A percentile compares a stretch with the other conserved stretches of the same genome.
Evolutionary conservation across 371 early-diverging fungal species (phyloP).

Genomic region (Choanephora cucurbitarum): DNA sequence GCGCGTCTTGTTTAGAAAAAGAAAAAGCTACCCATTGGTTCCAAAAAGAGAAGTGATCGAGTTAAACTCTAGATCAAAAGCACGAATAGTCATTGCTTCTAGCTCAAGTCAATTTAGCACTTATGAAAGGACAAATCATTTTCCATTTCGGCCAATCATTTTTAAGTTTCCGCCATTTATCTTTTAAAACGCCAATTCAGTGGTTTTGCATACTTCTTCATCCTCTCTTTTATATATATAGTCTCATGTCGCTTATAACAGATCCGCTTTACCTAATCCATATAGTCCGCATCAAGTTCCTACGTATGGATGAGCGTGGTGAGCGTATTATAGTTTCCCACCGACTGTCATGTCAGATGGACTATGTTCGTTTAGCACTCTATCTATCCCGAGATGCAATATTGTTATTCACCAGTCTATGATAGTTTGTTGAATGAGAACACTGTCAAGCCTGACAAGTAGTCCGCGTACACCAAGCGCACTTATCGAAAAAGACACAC

Average conservation of each 20-base stretch:
- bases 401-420: slow-evolving; percentile 66
- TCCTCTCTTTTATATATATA: no score
- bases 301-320: slow-evolving; percentile 72
- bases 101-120: no score
- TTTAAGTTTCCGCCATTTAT: no score
- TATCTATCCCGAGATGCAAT: slow-evolving; percentile 72
- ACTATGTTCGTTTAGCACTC: slow-evolving; percentile 74
- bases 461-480: slow-evolving; percentile 33
- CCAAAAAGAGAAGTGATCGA: no score
- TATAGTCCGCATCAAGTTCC: slow-evolving; percentile 75
- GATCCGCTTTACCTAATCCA: slow-evolving; percentile 79
- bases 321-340: slow-evolving; percentile 75
- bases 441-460: slow-evolving; percentile 12
- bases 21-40: no score
- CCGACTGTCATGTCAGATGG: slow-evolving; percentile 69
- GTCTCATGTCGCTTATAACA: slow-evolving; percentile 67
- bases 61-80: no score
- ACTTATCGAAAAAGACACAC: slow-evolving; percentile 21
- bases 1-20: no score
- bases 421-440: slow-evolving; percentile 29
- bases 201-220: no score
- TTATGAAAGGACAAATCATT: no score
- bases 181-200: no score
- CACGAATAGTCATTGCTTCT: no score
- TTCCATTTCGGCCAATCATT: no score